A percentile compares a stretch with the other conserved stretches of the same genome.
Conservation (phyloP, 495 filamentous ascomycete genomes). For the Delitschia confertaspora region DNA sequence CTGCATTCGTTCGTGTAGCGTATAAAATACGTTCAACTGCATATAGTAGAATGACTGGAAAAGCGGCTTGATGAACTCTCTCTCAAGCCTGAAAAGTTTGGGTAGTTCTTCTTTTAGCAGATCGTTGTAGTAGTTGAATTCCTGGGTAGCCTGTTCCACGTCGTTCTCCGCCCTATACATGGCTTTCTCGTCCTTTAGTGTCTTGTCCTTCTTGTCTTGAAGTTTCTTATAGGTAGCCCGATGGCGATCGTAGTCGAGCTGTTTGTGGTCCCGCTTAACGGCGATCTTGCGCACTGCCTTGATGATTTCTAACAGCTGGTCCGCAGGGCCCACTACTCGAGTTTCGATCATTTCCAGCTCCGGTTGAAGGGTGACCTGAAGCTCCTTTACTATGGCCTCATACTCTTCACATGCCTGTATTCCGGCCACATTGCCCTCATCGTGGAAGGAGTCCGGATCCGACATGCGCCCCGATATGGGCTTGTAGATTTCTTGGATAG, state of each 20-base stretch:
- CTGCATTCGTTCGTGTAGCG: conserved; percentile 96
- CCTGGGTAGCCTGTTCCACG: conserved; percentile 83
- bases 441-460: conserved; percentile 72
- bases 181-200: conserved; percentile 93
- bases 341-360: conserved; percentile 97
- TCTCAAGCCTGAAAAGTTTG: conserved; percentile 82
- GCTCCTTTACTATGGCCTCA: conserved; percentile 78
- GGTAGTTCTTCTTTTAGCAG: conserved; percentile 92
- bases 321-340: conserved; percentile 84
- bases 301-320: conserved; percentile 89
- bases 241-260: conserved; percentile 90
- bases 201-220: conserved; percentile 95
- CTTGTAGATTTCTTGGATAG: conserved; percentile 92
- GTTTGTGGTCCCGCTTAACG: conserved; percentile 90
- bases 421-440: conserved; percentile 85
- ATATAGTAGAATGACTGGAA: conserved; percentile 99
- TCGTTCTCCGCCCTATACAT: conserved; percentile 93
- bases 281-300: conserved; percentile 87
- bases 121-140: conserved; percentile 95
- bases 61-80: conserved; percentile 91
- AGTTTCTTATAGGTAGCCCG: conserved; percentile 78
- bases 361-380: conserved; percentile 78
- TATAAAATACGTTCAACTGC: conserved; percentile 99
- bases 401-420: conserved; percentile 96
- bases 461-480: conserved; percentile 94